Conservation (phyloP, 1,284 basidiomycete genomes). For the Malassezia vespertilionis region DNA sequence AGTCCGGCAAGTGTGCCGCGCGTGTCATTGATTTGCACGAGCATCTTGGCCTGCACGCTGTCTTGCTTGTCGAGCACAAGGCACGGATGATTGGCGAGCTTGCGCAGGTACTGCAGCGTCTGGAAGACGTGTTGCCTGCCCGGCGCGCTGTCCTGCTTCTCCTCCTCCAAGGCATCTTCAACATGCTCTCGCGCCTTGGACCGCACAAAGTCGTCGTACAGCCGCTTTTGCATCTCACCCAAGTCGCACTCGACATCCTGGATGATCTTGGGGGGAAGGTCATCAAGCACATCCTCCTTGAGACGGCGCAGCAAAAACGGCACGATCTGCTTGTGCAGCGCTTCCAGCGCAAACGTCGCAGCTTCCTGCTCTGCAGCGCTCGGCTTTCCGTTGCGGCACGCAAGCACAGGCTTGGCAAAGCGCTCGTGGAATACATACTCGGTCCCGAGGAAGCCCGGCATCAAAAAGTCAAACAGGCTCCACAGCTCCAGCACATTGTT, state of each 20-base stretch:
- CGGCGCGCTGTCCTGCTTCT: conserved; percentile 50
- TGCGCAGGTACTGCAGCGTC: conserved; percentile 83
- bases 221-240: conserved; percentile 55
- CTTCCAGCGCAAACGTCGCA: conserved; percentile 68
- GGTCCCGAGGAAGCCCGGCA: conserved; percentile 95
- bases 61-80: conserved; percentile 34
- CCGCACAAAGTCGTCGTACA: conserved; percentile 64
- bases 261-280: conserved; percentile 97
- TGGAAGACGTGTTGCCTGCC: conserved; percentile 49
- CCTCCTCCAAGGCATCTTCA: conserved; percentile 22
- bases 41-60: conserved; percentile 54
- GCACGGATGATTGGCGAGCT: conserved; percentile 91
- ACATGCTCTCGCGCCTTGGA: conserved; percentile 57
- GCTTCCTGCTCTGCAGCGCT: conserved; percentile 81
- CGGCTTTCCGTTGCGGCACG: conserved; percentile 83
- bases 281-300: conserved; percentile 92
- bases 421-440: conserved; percentile 91
- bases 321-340: conserved; percentile 95
- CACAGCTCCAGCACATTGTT: conserved; percentile 97
- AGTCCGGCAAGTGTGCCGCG: conserved; percentile 60
- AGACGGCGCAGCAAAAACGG: conserved; percentile 90
- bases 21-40: conserved; percentile 53
- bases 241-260: conserved; percentile 99
- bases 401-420: conserved; percentile 89
- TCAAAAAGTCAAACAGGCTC: conserved; percentile 97